Evolutionary conservation across 2,329 filamentous ascomycete species (phyloP), one percentile per base, ranked within the genome.

Genomic region (Arthrobotrys entomopaga): DNA sequence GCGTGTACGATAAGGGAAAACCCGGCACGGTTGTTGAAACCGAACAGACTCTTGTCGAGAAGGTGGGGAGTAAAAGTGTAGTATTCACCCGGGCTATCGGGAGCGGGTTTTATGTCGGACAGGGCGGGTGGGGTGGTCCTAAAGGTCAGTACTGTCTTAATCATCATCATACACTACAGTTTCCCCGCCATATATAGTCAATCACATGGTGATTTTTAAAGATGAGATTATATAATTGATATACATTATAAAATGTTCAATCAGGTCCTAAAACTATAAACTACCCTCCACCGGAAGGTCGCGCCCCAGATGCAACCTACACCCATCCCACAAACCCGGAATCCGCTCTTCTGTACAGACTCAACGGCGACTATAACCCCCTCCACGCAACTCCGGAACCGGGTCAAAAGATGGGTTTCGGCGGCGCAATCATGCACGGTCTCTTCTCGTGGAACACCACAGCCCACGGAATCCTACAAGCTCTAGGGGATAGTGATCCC

Each of bases 301-400:
- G 88, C 82, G 83, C 84, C 58, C 90, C 93, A 15, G 92, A 96
- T 82, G 87, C 84, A 49, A 86, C 88, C 4, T 87, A 91, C 77
- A 86, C 87, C 79, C 86, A 90, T 79, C 89, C 92, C 82, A 92
- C 90, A 3, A 90, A 84, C 24, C 80, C 84, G 61, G 88, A 93
- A 83, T 91, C 91, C 3, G 69, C 59, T 11, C 86, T 91, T 76
- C 84, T 95, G 65, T 95, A 95, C 82, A 87, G 92, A 76, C 86
- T 97, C 58, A 97, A 96, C 79, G 93, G 93, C 77, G 93, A 97
- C 83, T 97, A 97, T 83, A 97, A 97, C 84, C 93, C 93, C 26
- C 88, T 97, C 40, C 93, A 97, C 81, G 92, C 92, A 5, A 91
- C 91, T 16, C 92, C 92, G 11, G 91, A 92, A 82, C 91, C 92